Percentiles rank a stretch among this genome's conserved stretches.
These are phyloP conservation scores for Podospora anserina DNA, from an alignment of 495 filamentous ascomycete genomes.

Conservation along the genomic window DNA sequence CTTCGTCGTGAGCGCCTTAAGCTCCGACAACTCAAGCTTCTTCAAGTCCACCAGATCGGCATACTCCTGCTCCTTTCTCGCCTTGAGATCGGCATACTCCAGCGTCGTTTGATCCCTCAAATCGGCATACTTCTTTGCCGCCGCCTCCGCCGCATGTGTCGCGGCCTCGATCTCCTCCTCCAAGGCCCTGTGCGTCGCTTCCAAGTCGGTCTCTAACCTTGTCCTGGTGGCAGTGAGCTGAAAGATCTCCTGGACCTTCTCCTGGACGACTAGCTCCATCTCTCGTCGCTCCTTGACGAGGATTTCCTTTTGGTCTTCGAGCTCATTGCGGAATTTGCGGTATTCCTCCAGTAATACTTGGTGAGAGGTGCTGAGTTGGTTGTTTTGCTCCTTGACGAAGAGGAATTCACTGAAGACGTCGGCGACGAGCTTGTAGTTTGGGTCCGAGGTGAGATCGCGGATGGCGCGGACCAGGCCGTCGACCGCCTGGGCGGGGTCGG, in stretches of 20 bases:
- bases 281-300: slow-evolving; percentile 31
- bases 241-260: slow-evolving; percentile 31
- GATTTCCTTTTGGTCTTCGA: slow-evolving; percentile 30
- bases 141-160: slow-evolving; percentile 20
- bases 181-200: slow-evolving; percentile 25
- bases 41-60: slow-evolving; percentile 12
- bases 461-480: slow-evolving; percentile 39
- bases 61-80: slow-evolving; percentile 17
- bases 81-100: slow-evolving; percentile 12
- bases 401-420: slow-evolving; percentile 40
- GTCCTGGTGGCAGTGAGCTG: slow-evolving; percentile 26
- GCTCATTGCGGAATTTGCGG: slow-evolving; percentile 36
- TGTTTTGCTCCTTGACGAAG: slow-evolving; percentile 39
- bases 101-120: slow-evolving; percentile 13
- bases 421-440: slow-evolving; percentile 41
- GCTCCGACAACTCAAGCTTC: background rate
- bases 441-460: slow-evolving; percentile 36
- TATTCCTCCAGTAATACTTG: slow-evolving; percentile 38
- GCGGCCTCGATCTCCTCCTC: slow-evolving; percentile 23
- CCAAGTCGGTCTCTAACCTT: slow-evolving; percentile 28
- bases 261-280: slow-evolving; percentile 30
- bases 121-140: slow-evolving; percentile 14
- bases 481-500: slow-evolving; percentile 32
- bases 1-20: slow-evolving; percentile 14
- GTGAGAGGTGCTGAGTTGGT: slow-evolving; percentile 32